These are phyloP conservation scores for Leishmania arabica DNA, from an alignment of 208 protist genomes.

Conservation along the genomic window DNA sequence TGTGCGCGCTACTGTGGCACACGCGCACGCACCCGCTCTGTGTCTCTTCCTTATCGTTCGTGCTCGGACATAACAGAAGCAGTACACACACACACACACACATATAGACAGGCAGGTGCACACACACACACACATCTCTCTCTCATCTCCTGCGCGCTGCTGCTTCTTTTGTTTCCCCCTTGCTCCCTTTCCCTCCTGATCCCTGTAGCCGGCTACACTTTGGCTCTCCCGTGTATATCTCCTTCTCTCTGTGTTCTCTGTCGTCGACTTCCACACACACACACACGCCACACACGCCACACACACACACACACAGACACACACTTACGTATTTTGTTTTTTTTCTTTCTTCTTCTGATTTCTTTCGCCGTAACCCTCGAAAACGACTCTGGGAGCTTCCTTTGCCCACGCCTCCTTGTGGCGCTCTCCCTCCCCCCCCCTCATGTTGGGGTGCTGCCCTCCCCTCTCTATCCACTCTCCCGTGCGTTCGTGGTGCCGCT, in stretches of 20 bases:
- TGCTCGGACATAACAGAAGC: background rate
- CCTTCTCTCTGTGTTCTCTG: background rate
- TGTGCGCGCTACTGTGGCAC: background rate
- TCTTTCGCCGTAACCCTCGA: background rate
- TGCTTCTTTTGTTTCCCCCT: background rate
- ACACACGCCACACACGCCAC: no score
- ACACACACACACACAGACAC: slow-evolving; percentile 1
- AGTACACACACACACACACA: background rate
- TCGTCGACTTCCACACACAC: background rate
- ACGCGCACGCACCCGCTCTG: background rate
- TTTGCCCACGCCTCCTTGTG: background rate
- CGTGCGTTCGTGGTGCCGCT: background rate
- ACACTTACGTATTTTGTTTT: background rate
- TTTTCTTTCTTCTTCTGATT: background rate
- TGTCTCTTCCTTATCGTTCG: background rate
- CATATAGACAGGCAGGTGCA: background rate
- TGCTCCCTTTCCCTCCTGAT: background rate
- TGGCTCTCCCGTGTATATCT: background rate
- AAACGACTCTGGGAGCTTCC: background rate
- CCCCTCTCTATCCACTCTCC: background rate
- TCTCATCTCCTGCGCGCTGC: background rate
- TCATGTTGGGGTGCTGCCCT: background rate
- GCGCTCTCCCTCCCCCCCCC: background rate
- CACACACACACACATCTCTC: background rate
- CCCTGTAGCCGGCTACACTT: background rate